These are phyloP conservation scores for Phytopythium ostracodes DNA, from an alignment of 352 stramenopile species.

Conservation along the genomic window DNA sequence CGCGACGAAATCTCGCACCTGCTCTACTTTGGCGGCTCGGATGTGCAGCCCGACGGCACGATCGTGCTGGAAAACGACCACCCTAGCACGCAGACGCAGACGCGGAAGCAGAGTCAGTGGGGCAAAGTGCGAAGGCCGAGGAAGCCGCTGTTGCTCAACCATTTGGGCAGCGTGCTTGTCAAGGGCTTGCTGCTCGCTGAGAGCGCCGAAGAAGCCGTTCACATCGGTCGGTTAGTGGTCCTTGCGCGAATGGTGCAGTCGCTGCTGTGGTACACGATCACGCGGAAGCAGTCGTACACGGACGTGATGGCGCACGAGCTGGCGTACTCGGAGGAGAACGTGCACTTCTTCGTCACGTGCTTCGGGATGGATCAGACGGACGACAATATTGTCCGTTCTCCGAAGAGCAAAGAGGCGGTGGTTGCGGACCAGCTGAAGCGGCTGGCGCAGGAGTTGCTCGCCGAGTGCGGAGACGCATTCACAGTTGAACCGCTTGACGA, in stretches of 20 bases:
- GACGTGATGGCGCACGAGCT: conserved; percentile 60
- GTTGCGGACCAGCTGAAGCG: conserved; percentile 24
- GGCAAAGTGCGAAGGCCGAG: conserved; percentile 72
- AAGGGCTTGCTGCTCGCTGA: conserved; percentile 65
- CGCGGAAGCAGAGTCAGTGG: conserved; percentile 84
- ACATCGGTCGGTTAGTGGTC: conserved; percentile 57
- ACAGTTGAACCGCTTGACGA: conserved; percentile 24
- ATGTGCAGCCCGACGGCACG: conserved; percentile 60
- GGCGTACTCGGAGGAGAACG: conserved; percentile 45
- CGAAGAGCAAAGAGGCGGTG: conserved; percentile 15
- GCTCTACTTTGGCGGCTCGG: conserved; percentile 69
- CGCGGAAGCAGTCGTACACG: conserved; percentile 49
- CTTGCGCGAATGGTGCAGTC: conserved; percentile 72
- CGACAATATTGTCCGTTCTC: conserved; percentile 12
- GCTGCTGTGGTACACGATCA: conserved; percentile 72
- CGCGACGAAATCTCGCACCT: conserved; percentile 53
- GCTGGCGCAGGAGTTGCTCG: conserved; percentile 23
- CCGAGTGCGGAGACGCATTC: conserved; percentile 28
- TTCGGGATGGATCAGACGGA: conserved; percentile 22
- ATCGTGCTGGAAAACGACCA: conserved; percentile 73
- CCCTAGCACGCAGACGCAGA: conserved; percentile 80
- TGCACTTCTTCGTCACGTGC: conserved; percentile 47
- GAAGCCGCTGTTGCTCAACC: conserved; percentile 68
- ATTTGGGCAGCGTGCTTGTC: conserved; percentile 70
- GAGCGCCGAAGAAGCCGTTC: conserved; percentile 50